Evolutionary conservation across 2,329 filamentous ascomycete genomes (phyloP), one percentile per base, ranked within the genome.

Genomic region (Phaeosphaeria sp.): DNA sequence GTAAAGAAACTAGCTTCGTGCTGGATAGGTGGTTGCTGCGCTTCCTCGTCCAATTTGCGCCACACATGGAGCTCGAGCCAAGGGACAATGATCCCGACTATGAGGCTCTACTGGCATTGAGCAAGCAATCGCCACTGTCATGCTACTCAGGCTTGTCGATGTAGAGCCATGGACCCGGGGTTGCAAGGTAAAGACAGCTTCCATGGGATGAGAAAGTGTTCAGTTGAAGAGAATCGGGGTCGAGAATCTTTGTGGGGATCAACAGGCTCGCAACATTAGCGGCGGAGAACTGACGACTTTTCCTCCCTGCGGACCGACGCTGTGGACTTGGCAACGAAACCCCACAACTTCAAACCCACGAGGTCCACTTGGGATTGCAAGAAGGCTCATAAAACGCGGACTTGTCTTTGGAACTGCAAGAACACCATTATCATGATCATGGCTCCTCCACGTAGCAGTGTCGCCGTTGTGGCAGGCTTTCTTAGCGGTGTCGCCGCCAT

Each of bases 1-100:
- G 65, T 39, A 69, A 66, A 48, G 66, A 69, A n/a, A 69, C 66
- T 0, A 69, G 66, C 50, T 69, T 69, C 25, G 65, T 69, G 48
- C 52, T 69, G 27, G 66, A 69, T 50, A 58, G 66, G 46, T 69
- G 66, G 66, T 48, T 69, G 41, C 33, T 69, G 47, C 65, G 66
- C 43, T 69, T 69, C 55, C 56, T 69, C 20, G 65, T 69, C 13
- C 66, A 69, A 22, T 69, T 69, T 50, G 65, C 66, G 5, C 66
- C 66, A 52, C 66, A 69, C 23, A 66, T 69, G 63, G 66, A 69
- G 53, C 63, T 65, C 22, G 66, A 69, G 54, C 66, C 66, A 52
- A 62, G 66, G 44, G 66, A 69, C 36, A 67, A 69, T 27, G 66
- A 69, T 41, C 65, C 66, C 15, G 59, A 69, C 25, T 69, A 69